Base-by-base conservation (phyloP, 371 early-diverging fungal species). In the Zancudomyces culisetae region DNA sequence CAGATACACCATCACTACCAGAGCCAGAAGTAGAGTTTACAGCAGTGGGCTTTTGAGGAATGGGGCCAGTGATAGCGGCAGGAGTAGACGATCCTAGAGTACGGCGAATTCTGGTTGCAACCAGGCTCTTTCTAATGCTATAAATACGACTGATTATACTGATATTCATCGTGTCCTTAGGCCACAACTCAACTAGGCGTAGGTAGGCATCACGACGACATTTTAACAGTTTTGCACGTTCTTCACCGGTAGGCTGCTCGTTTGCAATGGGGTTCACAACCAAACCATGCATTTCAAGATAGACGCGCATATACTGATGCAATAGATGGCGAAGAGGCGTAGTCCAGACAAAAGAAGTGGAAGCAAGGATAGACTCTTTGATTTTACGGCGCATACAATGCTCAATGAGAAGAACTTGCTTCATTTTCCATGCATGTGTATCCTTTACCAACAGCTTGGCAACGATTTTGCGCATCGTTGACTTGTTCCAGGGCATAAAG, bases 151-250 rank as follows among this genome's bases (percentile, higher is more conserved):
- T 66, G 42, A 67, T 64, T 55, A 67, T 60, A 23, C 68, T 62
- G 0, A 63, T 68, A 10, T 58, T 55, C 62, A 67, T 68, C 51
- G 57, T 60, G 4, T 60, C 56, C 1, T 56, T 56, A 0, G 68
- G 68, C 68, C 68, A 67, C 28, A 67, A 49, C 3, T 51, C 60
- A 18, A 60, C 57, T 42, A 67, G 30, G 26, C 59, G 61, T 20
- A 63, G 58, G 29, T 67, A 67, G n/a, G 68, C 68, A 48, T 69
- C 69, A 49, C 68, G 67, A 29, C 68, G 60, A 12, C 57, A 59
- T 50, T 67, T 66, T 54, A 61, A 61, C 49, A 68, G 60, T 21
- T 59, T 64, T 21, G 30, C 52, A 39, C 59, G 58, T 47, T 67
- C 66, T 30, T 66, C 59, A 20, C 56, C 49, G 0, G 35, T 24